Conservation (phyloP, 148 eudicot genomes). For the Nyssa sinensis region DNA sequence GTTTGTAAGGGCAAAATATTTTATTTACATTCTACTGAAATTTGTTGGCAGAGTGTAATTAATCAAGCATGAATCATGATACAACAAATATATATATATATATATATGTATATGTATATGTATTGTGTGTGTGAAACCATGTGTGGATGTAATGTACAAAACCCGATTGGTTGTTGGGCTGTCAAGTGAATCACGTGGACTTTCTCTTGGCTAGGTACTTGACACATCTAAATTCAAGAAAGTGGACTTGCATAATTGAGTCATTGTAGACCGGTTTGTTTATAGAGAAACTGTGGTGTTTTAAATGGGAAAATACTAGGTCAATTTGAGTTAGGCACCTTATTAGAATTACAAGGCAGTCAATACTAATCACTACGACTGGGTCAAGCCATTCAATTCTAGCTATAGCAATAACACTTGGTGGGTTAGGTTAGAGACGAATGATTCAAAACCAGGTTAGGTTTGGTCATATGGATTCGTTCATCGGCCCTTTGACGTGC, state of each 20-base stretch:
- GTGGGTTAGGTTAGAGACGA: constrained; percentile 4
- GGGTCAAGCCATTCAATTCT: neutral
- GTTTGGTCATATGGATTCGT: too few species aligned
- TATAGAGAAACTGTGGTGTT: too few species aligned
- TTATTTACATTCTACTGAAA: neutral
- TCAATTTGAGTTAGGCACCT: constrained; percentile 6
- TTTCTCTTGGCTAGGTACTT: neutral
- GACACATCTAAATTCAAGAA: too few species aligned
- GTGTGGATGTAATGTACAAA: neutral
- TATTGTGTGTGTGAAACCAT: neutral
- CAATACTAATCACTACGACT: neutral
- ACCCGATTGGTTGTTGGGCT: neutral
- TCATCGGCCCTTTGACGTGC: too few species aligned
- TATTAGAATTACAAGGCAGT: constrained; percentile 3
- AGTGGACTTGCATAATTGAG: too few species aligned
- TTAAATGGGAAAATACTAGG: too few species aligned
- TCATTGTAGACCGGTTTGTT: too few species aligned
- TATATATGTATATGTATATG: neutral
- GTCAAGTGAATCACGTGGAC: neutral
- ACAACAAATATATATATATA: neutral
- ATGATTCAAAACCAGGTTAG: too few species aligned
- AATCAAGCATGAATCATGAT: too few species aligned
- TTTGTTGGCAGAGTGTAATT: neutral
- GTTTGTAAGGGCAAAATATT: neutral
- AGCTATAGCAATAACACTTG: neutral